Evolutionary conservation across 2,329 filamentous ascomycete genomes (phyloP).

Genomic region (Pestalotiopsis sp.): DNA sequence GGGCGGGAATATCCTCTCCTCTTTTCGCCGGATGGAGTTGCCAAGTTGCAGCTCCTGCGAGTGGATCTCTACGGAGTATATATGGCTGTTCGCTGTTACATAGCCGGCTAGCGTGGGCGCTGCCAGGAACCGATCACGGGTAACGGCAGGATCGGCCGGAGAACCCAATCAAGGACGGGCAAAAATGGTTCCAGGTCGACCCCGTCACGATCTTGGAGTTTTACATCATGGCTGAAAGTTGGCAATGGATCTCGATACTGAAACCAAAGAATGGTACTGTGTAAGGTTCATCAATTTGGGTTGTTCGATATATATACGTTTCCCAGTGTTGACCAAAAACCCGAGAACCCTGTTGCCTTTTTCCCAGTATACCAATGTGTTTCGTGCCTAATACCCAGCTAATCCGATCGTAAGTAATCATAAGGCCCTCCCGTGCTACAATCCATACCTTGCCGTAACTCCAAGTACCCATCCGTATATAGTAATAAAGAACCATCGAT

Average conservation of each 20-base stretch:
- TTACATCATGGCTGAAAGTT: neutral
- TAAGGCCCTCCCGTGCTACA: neutral
- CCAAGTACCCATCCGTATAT: neutral
- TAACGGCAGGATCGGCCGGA: constrained; percentile 1
- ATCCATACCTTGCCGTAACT: neutral
- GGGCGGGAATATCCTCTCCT: neutral
- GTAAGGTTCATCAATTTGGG: no score
- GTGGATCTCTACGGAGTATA: neutral
- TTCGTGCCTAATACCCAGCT: neutral
- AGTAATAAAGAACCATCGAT: no score
- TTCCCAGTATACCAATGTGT: no score
- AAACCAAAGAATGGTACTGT: no score
- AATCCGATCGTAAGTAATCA: neutral
- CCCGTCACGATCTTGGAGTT: neutral
- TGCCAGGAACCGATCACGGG: constrained; percentile 6
- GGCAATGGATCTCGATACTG: neutral
- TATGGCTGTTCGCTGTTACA: neutral
- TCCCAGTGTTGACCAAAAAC: no score
- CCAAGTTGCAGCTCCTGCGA: neutral
- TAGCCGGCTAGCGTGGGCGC: neutral
- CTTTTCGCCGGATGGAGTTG: neutral
- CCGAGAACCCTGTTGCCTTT: no score
- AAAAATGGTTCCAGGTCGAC: neutral
- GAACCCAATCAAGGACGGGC: neutral
- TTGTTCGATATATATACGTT: no score